Evolutionary conservation across 176 grass and related monocot genomes (phyloP).

Genomic region (Pontederia paniculata): DNA sequence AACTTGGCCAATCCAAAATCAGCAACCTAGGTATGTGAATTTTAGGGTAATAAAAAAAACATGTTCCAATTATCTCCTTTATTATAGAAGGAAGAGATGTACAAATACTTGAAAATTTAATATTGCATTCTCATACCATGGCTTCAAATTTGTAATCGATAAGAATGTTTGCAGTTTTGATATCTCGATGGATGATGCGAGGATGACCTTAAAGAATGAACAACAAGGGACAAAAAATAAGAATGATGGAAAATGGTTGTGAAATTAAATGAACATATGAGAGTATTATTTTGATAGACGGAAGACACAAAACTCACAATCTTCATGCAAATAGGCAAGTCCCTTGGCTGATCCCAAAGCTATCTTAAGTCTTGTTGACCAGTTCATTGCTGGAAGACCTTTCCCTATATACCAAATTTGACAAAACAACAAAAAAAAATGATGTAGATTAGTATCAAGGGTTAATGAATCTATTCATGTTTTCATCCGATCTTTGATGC

Average conservation of each 20-base stretch:
- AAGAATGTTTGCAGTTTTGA: conserved; percentile 47
- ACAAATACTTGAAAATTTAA: too few species aligned
- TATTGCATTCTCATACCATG: conserved; percentile 16
- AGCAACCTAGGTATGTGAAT: conserved; percentile 14
- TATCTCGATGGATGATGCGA: conserved; percentile 51
- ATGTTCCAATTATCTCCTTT: too few species aligned
- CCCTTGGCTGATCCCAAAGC: conserved; percentile 33
- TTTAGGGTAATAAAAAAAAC: too few species aligned
- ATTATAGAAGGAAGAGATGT: too few species aligned
- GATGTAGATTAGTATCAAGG: too few species aligned
- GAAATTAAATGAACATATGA: not conserved
- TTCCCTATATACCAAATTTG: not conserved
- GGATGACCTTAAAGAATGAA: conserved; percentile 22
- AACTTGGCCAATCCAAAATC: conserved; percentile 53
- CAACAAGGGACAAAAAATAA: not conserved
- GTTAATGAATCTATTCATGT: not conserved
- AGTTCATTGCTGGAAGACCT: conserved; percentile 24
- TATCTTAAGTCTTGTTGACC: conserved; percentile 29
- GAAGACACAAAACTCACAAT: conserved; percentile 17
- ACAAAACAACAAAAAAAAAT: too few species aligned
- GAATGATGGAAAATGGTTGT: not conserved
- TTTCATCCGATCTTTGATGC: not conserved
- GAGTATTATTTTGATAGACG: not conserved
- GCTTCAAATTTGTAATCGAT: conserved; percentile 41
- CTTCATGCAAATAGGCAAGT: conserved; percentile 39